phyloP scores from a whole-genome alignment of 768 basidiomycete species.

The Auriscalpium microsporum region DNA sequence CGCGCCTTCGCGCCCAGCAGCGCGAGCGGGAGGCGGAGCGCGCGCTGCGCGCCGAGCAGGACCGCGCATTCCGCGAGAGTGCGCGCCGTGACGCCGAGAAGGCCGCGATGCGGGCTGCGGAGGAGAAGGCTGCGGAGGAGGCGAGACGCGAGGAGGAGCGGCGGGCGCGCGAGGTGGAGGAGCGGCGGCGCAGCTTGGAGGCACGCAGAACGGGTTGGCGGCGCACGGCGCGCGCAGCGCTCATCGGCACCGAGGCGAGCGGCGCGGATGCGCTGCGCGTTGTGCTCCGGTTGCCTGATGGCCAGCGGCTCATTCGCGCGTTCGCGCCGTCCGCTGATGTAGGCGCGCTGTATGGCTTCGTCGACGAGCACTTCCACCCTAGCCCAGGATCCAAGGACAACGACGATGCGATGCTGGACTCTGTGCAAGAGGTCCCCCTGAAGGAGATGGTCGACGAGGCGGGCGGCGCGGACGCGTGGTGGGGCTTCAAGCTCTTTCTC shows the following conservation, averaged over 20 bases:
- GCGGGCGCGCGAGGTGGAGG: conserved; percentile 14
- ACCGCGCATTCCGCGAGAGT: conserved; percentile 64
- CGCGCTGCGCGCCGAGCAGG: conserved; percentile 69
- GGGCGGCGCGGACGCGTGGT: conserved; percentile 39
- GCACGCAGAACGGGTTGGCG: conserved; percentile 38
- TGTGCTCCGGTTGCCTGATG: conserved; percentile 46
- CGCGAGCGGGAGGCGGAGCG: conserved; percentile 42
- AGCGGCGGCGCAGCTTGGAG: conserved; percentile 23
- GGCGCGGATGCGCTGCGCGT: conserved; percentile 37
- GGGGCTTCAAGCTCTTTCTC: conserved; percentile 62
- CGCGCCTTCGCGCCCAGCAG: conserved; percentile 45
- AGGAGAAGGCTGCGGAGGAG: conserved; percentile 24
- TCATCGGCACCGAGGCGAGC: conserved; percentile 32
- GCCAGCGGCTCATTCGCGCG: conserved; percentile 44
- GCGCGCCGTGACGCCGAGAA: conserved; percentile 51
- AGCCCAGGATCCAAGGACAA: background rate
- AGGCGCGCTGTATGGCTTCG: conserved; percentile 63
- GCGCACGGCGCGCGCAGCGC: conserved; percentile 43
- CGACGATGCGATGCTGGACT: conserved; percentile 28
- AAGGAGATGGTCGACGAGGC: conserved; percentile 24
- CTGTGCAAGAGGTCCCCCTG: conserved; percentile 29
- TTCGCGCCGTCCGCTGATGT: conserved; percentile 45
- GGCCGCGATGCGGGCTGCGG: conserved; percentile 23
- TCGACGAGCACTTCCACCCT: conserved; percentile 55
- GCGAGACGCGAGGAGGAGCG: conserved; percentile 33